phyloP scores from a whole-genome alignment of 148 eudicot genomes.

The Vaccinium macrocarpon region DNA sequence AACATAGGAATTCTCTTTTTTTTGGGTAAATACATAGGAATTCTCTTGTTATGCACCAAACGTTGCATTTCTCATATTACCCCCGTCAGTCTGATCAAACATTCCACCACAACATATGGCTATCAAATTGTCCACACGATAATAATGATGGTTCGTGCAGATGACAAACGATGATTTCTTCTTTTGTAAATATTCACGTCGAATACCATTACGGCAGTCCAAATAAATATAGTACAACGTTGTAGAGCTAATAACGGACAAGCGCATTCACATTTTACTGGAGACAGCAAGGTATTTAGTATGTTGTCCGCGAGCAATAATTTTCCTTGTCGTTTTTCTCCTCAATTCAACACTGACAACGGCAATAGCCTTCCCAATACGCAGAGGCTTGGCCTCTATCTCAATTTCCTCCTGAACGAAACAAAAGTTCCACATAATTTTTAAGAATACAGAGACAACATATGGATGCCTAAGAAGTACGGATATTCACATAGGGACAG shows the following conservation, averaged over 20 bases:
- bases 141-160: not conserved
- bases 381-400: slow-evolving; percentile 72
- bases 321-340: slow-evolving; percentile 74
- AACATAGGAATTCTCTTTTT: no score
- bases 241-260: not conserved
- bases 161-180: not conserved
- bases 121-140: not conserved
- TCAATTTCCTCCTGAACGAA: slow-evolving; percentile 80
- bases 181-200: not conserved
- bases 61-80: not conserved
- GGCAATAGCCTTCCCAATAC: slow-evolving; percentile 78
- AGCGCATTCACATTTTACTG: slow-evolving; percentile 48
- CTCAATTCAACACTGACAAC: slow-evolving; percentile 79
- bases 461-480: not conserved
- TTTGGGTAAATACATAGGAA: no score
- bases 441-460: not conserved
- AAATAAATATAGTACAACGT: not conserved
- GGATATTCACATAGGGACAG: not conserved
- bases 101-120: not conserved
- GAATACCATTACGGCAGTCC: not conserved
- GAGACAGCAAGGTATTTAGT: slow-evolving; percentile 73
- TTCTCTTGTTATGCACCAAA: not conserved
- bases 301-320: slow-evolving; percentile 89
- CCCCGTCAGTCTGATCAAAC: not conserved
- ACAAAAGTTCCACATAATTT: not conserved